Percentiles rank a stretch among this genome's conserved stretches.
Evolutionary conservation across 108 stramenopile genomes (phyloP).

Genomic region (Pseudonitzschia multiseries): DNA sequence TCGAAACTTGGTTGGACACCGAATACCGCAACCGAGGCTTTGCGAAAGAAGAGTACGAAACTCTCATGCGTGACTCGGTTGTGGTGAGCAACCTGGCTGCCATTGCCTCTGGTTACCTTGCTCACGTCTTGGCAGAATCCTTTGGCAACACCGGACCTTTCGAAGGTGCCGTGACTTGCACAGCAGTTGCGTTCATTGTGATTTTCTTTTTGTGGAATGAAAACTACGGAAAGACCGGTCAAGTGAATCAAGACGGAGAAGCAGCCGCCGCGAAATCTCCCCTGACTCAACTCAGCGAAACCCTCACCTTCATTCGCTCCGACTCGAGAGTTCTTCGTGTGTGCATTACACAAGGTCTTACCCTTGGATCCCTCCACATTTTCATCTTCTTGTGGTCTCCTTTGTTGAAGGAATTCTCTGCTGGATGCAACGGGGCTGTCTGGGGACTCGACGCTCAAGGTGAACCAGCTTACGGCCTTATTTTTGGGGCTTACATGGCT

Average conservation of each 20-base stretch:
- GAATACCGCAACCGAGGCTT: constrained; percentile 74
- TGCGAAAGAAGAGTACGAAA: constrained; percentile 61
- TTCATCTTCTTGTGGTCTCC: constrained; percentile 87
- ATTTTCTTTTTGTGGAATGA: constrained; percentile 68
- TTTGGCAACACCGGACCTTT: constrained; percentile 84
- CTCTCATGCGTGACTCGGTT: constrained; percentile 69
- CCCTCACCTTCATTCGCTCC: constrained; percentile 28
- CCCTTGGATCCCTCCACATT: constrained; percentile 71
- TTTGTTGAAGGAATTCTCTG: constrained; percentile 41
- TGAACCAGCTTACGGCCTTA: constrained; percentile 69
- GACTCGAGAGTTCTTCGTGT: constrained; percentile 52
- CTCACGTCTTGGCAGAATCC: constrained; percentile 53
- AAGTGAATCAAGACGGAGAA: constrained; percentile 9
- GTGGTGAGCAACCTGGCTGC: constrained; percentile 82
- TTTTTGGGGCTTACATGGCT: constrained; percentile 82
- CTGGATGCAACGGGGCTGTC: constrained; percentile 3
- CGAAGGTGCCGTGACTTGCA: constrained; percentile 75
- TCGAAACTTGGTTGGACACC: constrained; percentile 83
- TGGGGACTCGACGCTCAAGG: constrained; percentile 48
- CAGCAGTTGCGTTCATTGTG: constrained; percentile 55
- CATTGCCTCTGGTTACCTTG: constrained; percentile 74
- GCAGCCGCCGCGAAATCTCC: constrained; percentile 1
- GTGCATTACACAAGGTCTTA: constrained; percentile 69
- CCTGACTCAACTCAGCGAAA: constrained; percentile 31
- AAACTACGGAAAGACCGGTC: constrained; percentile 66